phyloP scores from a whole-genome alignment of 441 rosid genomes.

The Bocquillonia castaneifolia region DNA sequence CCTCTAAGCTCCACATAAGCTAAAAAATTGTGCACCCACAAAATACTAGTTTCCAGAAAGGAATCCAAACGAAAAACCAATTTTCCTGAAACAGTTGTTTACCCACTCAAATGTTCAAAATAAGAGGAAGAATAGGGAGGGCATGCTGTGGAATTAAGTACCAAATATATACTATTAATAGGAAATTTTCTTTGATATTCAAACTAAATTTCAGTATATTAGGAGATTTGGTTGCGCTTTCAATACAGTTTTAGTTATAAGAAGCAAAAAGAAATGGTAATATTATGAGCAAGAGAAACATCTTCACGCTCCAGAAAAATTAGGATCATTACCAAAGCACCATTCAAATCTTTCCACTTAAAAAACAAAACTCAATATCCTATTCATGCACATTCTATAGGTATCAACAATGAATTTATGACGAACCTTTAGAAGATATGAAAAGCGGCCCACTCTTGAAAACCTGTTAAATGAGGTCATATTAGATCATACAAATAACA shows the following conservation, averaged over 20 bases:
- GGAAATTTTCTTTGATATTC: not conserved
- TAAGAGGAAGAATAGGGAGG: not conserved
- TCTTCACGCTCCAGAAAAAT: not conserved
- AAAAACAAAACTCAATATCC: too few relatives aligned
- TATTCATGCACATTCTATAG: too few relatives aligned
- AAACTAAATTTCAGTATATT: not conserved
- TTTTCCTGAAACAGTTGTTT: not conserved
- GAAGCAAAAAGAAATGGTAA: not conserved
- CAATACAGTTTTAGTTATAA: not conserved
- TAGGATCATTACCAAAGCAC: not conserved
- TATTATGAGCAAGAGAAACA: not conserved
- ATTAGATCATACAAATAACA: conserved; percentile 19
- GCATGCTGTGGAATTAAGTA: not conserved
- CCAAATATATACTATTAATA: not conserved
- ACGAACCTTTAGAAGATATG: conserved; percentile 93
- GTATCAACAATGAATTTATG: conserved; percentile 2
- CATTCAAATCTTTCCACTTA: not conserved
- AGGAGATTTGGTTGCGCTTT: not conserved
- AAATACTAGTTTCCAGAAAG: too few relatives aligned
- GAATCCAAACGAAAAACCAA: not conserved
- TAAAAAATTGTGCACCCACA: not conserved
- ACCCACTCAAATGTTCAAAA: not conserved
- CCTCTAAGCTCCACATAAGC: not conserved
- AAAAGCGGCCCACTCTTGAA: conserved; percentile 95
- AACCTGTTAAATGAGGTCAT: conserved; percentile 47